Base-by-base conservation (phyloP, 2,329 filamentous ascomycete genomes). In the Incumbomyces lentus region DNA sequence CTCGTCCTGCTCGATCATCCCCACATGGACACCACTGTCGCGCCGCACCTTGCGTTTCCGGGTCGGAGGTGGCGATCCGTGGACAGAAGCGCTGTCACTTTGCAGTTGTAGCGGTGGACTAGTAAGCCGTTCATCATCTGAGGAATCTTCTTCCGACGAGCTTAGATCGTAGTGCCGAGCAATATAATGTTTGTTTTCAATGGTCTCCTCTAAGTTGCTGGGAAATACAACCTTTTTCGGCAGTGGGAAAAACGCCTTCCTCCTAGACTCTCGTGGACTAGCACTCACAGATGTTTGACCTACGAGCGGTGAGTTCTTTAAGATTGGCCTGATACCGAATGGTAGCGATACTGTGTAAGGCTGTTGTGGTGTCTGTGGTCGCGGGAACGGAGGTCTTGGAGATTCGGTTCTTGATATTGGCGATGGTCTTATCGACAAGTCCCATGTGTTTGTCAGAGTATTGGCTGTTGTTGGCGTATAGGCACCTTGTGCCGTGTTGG, bases 361-460 rank as follows among this genome's bases (percentile, higher is more conserved):
- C n/a, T 47, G 45, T 10, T 56, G 54, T 31, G 54, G 55, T 36
- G 37, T 35, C 18, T 17, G 36, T 18, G 32, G 19, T 18, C 32
- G 36, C 29, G 48, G 45, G 19, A 44, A 49, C 2, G 39, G 31
- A 2, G 67, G 63, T 52, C 45, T 14, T 46, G 44, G 26, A 59
- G 63, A 68, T 12, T 60, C 49, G 12, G 62, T 57, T 29, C 58
- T 49, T 51, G 55, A 57, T 16, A 65, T 60, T 44, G 67, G 62
- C 48, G 63, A 63, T 35, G 64, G 53, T 46, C 69, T 60, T 18
- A 58, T 60, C n/a, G 61, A 53, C 33, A 64, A 58, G 34, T 76
- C 70, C 54, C 77, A 78, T 42, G 74, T 72, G 62, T 81, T 81
- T 55, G 66, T 71, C 58, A 79, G 78, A 43, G 78, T 81, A 60